A percentile compares a stretch with the other conserved stretches of the same genome.
phyloP scores from a whole-genome alignment of 2,329 filamentous ascomycete species.

The Colletotrichum musicola region DNA sequence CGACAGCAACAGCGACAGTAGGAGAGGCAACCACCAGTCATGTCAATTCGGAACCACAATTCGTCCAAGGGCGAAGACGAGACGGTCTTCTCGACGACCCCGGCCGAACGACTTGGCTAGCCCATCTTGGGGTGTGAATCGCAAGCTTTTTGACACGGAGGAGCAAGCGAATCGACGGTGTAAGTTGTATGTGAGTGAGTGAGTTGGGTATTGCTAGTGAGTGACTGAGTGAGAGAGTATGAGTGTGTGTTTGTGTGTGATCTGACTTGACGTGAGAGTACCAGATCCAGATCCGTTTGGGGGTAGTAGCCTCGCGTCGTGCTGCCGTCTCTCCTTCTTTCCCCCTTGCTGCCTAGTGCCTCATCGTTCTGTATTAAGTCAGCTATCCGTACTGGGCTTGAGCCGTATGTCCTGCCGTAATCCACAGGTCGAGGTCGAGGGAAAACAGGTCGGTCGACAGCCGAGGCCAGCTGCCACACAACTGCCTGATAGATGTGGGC shows the following conservation, averaged over 20 bases:
- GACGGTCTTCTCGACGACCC: too few species aligned
- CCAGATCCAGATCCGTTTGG: not conserved
- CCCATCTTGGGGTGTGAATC: not conserved
- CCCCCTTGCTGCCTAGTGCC: not conserved
- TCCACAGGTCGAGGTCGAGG: too few species aligned
- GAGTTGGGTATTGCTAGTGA: not conserved
- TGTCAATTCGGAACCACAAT: not conserved
- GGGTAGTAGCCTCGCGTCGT: constrained; percentile 12
- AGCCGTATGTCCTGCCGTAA: too few species aligned
- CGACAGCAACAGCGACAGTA: constrained; percentile 12
- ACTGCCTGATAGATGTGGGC: too few species aligned
- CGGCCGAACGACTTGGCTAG: not conserved
- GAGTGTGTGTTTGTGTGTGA: too few species aligned
- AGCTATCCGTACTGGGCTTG: too few species aligned
- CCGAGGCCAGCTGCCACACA: too few species aligned
- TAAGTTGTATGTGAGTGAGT: constrained; percentile 9
- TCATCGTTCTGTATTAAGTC: too few species aligned
- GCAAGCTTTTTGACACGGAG: not conserved
- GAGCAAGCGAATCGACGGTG: constrained; percentile 29
- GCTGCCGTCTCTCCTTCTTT: constrained; percentile 3
- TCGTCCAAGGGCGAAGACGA: too few species aligned
- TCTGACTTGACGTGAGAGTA: too few species aligned
- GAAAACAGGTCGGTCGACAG: too few species aligned
- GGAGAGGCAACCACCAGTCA: constrained; percentile 20
- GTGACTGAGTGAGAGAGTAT: not conserved